Evolutionary conservation across 1,139 yeast genomes (phyloP), one percentile per base, ranked within the genome.

Genomic region (Magnusiomyces paraingens): DNA sequence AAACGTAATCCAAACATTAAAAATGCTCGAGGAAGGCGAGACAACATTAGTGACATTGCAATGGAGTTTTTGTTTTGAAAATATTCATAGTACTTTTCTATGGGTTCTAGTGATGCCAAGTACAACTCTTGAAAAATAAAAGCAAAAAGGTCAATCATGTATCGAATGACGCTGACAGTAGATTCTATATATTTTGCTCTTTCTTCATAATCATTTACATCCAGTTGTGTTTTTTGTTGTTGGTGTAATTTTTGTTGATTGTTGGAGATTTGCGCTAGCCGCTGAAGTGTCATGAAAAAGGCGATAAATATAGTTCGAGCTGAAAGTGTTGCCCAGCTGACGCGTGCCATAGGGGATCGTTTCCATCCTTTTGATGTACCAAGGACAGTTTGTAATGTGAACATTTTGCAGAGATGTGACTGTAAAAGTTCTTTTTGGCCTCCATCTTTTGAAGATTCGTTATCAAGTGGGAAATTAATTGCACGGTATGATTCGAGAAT

Each of bases 121-220:
- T 68, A 69, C 21, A 89, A 66, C 59, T 88, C 95, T 65, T 88
- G 94, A 55, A 82, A 80, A 48, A 85, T 66, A 57, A 79, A 80
- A 0, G 82, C 79, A 61, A 86, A 73, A 55, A 86, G 76, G 64
- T 88, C 95, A 44, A 86, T 74, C 56, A 84, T 75, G 95, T 95
- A 89, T 60, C 87, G 77, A n/a, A 84, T 78, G 44, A 83, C 78
- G 0, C 96, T 95, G 20, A 86, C 67, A 52, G 85, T 74, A 18
- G 86, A 79, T 55, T 82, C 70, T 5, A 84, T 74, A 57, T 81
- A 66, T 73, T 64, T 83, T 81, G 50, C 82, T 80, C 62, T 86
- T 67, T 53, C 78, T 17, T 78, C 75, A 0, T 83, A 76, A 61
- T 84, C 88, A 32, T 58, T 49, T n/a, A 55, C 50, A 35, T 57